Conservation (phyloP, 176 grass and related monocot genomes). For the Rhynchospora tenuis region DNA sequence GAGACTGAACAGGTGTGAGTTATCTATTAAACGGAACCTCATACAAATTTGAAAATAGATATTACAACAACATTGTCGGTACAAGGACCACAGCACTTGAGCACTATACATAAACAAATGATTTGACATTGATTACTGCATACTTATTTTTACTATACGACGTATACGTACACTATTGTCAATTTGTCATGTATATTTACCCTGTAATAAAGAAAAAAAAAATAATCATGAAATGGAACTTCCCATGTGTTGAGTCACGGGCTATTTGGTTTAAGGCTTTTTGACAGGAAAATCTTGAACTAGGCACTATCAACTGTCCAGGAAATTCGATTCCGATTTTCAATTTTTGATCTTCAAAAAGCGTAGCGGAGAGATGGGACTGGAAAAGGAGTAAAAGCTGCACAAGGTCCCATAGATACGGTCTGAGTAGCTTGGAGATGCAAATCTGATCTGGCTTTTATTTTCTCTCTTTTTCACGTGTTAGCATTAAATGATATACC, state of each 20-base stretch:
- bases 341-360: slow-evolving; percentile 1
- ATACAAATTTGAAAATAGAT: too few species aligned
- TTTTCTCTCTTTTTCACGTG: slow-evolving; percentile 11
- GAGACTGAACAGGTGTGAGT: neutral
- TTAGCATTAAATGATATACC: slow-evolving; percentile 7
- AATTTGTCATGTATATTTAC: too few species aligned
- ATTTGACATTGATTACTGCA: too few species aligned
- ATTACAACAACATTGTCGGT: too few species aligned
- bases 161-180: too few species aligned
- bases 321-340: neutral
- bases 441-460: neutral
- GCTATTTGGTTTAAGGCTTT: neutral
- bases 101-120: too few species aligned
- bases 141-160: too few species aligned
- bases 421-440: neutral
- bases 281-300: neutral
- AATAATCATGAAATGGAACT: neutral
- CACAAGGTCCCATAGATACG: slow-evolving; percentile 1
- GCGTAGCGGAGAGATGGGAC: neutral
- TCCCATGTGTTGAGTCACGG: slow-evolving; percentile 6
- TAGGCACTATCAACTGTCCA: neutral
- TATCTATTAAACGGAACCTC: neutral
- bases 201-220: too few species aligned
- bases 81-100: too few species aligned
- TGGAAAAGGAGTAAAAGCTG: slow-evolving; percentile 7